Conservation (phyloP, 768 basidiomycete genomes). For the Tephrocybe sp. region DNA sequence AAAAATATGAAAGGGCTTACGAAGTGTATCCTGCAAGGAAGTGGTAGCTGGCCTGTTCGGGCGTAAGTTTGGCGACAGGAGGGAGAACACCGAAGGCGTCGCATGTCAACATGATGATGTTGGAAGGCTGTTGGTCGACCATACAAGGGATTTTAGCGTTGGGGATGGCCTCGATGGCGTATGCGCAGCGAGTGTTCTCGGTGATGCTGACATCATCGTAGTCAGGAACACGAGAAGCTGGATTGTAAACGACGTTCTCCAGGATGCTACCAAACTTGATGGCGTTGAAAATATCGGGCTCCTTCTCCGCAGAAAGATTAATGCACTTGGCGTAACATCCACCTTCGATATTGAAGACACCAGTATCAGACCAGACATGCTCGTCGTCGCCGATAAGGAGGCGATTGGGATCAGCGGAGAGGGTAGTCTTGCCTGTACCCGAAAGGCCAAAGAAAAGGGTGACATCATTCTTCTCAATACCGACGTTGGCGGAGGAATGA, state of each 20-base stretch:
- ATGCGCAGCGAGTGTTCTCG: constrained; percentile 99
- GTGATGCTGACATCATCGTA: constrained; percentile 97
- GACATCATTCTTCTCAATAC: constrained; percentile 83
- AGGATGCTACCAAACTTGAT: constrained; percentile 95
- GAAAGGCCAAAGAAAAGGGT: constrained; percentile 99
- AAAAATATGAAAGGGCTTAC: constrained; percentile 42
- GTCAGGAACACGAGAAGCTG: constrained; percentile 75
- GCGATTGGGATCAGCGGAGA: constrained; percentile 93
- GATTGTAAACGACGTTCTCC: constrained; percentile 98
- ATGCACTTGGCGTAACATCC: constrained; percentile 99
- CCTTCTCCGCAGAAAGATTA: constrained; percentile 95
- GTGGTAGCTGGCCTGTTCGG: constrained; percentile 96
- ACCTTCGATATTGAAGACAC: constrained; percentile 99
- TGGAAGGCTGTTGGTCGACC: constrained; percentile 83
- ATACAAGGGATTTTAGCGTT: constrained; percentile 93
- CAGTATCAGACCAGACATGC: constrained; percentile 98
- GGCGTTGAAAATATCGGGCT: constrained; percentile 95
- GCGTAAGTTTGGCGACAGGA: constrained; percentile 87
- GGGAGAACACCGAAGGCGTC: constrained; percentile 98
- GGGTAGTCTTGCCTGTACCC: constrained; percentile 97
- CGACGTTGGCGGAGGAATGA: constrained; percentile 97
- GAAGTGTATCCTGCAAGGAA: constrained; percentile 97
- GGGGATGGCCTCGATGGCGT: constrained; percentile 96
- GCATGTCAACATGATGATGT: constrained; percentile 96
- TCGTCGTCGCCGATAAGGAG: constrained; percentile 98